Evolutionary conservation across 78 protist species (phyloP).

Genomic region (Dictyostelium citrinum): DNA sequence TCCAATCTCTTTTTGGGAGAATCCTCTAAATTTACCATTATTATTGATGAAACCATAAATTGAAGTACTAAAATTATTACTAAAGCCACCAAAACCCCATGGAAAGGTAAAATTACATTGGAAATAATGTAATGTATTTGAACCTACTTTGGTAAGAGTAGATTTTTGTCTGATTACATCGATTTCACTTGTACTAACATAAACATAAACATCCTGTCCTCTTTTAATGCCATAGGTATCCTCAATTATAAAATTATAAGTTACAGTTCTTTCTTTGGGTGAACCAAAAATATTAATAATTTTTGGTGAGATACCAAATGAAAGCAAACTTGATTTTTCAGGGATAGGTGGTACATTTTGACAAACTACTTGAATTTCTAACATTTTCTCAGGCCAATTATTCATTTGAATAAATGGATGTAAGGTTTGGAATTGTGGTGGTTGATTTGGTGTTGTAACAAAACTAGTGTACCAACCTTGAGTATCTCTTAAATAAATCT

Average conservation of each 20-base stretch:
- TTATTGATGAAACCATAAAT: background rate
- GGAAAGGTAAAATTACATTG: background rate
- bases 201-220: background rate
- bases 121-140: background rate
- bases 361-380: background rate
- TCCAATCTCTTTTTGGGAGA: background rate
- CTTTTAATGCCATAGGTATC: background rate
- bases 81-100: background rate
- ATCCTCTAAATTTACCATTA: background rate
- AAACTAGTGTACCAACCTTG: background rate
- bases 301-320: background rate
- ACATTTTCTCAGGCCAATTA: background rate
- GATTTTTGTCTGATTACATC: background rate
- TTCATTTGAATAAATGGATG: background rate
- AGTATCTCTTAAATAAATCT: background rate
- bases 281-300: background rate
- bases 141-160: background rate
- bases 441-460: background rate
- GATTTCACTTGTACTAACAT: background rate
- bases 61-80: background rate
- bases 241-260: background rate
- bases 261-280: background rate
- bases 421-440: background rate
- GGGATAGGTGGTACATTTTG: background rate
- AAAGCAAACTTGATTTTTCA: background rate